Base-by-base conservation (phyloP, 2,329 filamentous ascomycete species). In the Chrysoporthe deuterocubensis region DNA sequence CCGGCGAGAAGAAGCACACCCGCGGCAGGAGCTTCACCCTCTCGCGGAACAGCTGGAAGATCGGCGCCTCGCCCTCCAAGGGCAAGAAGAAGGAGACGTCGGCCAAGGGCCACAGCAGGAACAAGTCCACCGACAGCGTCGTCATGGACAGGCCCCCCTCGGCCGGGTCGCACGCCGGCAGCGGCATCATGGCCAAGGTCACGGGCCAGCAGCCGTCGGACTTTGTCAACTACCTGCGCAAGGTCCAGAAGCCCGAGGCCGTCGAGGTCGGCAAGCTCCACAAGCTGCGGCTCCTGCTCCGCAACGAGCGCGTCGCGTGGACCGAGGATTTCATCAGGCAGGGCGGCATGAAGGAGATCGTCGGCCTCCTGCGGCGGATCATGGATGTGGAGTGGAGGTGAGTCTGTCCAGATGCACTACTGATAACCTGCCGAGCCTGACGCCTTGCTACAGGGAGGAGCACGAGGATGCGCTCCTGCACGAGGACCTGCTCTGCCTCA, bases 381-480 rank as follows among this genome's bases (percentile, higher is more conserved):
- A 94, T 97, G 87, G 91, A 91, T 63, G 90, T 99, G 44, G 96
- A 98, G 78, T 99, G 96, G 95, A 93, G 94, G 92, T 94, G 80
- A 78, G 89, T 81, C 32, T 46, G 48, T 18, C 13, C 13, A 9
- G 48, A 26, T 9, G n/a, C 32, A 26, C 6, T 13, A 40, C 2
- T 57, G 13, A 8, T 34, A 11, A 11, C n/a, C 34, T 32, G 37
- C 14, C 11, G 40, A n/a, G 21, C 4, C 75, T 81, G 66, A 81
- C 71, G 40, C 48, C 4, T 40, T 66, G 26, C 34, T 65, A 69
- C 72, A 94, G 92, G 75, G 96, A 97, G 83, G 96, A 98, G 74
- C 95, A 98, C 75, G 96, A 98, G 80, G 96, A 98, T 76, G 90
- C 90, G 11, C 85, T 99, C 48, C 86, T 99, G 7, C 95, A 98